Evolutionary conservation across 306 rosid genomes (phyloP), one percentile per base, ranked within the genome.

Genomic region (Castanopsis chinensis): DNA sequence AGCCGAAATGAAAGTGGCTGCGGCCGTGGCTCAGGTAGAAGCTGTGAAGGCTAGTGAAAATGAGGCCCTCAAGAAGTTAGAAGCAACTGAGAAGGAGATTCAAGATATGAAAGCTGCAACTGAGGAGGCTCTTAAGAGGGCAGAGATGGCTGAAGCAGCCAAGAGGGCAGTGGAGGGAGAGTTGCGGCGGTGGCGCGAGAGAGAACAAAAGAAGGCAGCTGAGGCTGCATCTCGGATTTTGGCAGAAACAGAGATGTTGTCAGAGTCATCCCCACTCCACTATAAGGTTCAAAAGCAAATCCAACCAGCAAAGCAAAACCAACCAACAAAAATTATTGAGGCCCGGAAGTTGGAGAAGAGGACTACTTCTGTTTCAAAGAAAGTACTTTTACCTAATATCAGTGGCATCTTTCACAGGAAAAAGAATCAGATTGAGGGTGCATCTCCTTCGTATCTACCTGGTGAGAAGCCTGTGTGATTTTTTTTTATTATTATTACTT

Each of bases 31-130:
- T 72, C 98, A 93, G 86, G 99, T 86, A 72, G 98, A 91, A 82
- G 99, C 99, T n/a, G 99, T 96, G 90, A 96, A 85, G 86, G 97
- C 99, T 74, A 88, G 99, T 69, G 98, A 96, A 88, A 90, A 90
- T 58, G 99, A 96, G 85, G 85, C 89, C 23, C 60, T 90, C 77
- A 81, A 91, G 76, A 88, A 73, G 83, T 75, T 96, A 68, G 98
- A 93, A 79, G 83, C 90, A 72, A 82, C 83, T 79, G 88, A 68
- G 85, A 96, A 93, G 87, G 99, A 96, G 80, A 91, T 91, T 2
- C 92, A 91, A 64, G 92, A 90, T 70, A 89, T 89, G 89, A 91
- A 91, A 79, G 74, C 87, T 20, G 91, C 92, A 4, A 89, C 97
- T 2, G 88, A 83, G 71, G 99, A 87, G 69, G 92, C 98, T 28